Evolutionary conservation across 257 asterid species (phyloP).

Genomic region (Striga asiatica): DNA sequence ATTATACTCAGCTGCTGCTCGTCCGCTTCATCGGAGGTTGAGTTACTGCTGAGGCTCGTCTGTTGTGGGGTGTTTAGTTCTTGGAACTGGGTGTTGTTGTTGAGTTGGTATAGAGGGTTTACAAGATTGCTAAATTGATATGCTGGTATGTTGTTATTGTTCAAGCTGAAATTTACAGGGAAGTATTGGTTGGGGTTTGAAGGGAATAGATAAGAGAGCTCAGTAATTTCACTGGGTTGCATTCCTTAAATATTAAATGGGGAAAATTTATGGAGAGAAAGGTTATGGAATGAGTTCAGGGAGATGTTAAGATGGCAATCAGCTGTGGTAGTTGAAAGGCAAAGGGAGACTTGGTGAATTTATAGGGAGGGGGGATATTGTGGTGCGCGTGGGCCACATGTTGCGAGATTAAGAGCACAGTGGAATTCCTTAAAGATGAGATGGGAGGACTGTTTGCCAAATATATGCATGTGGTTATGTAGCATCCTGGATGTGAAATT

Average conservation of each 20-base stretch:
- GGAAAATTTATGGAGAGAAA: conserved; percentile 21
- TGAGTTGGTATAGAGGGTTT: conserved; percentile 37
- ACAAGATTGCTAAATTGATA: conserved; percentile 24
- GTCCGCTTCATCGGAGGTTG: conserved; percentile 76
- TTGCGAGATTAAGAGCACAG: conserved; percentile 23
- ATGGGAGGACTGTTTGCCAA: conserved; percentile 25
- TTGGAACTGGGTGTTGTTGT: conserved; percentile 30
- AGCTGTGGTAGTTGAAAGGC: no score
- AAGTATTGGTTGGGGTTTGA: no score
- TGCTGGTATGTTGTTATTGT: conserved; percentile 18
- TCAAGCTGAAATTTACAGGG: conserved; percentile 21
- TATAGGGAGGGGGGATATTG: conserved; percentile 47
- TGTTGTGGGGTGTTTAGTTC: conserved; percentile 39
- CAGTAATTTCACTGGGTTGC: conserved; percentile 43
- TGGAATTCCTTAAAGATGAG: conserved; percentile 30
- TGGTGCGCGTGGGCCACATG: conserved; percentile 25
- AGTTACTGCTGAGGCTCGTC: conserved; percentile 53
- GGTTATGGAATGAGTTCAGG: no score
- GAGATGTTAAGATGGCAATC: no score
- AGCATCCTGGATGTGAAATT: conserved; percentile 11
- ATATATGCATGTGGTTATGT: conserved; percentile 17
- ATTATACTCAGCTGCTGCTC: conserved; percentile 51
- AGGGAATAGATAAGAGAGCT: conserved; percentile 43
- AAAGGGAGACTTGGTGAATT: conserved; percentile 21
- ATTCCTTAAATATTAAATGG: conserved; percentile 27